A percentile compares a stretch with the other conserved stretches of the same genome.
Evolutionary conservation across 2,329 filamentous ascomycete genomes (phyloP).

Genomic region (Aspergillus fijiensis): DNA sequence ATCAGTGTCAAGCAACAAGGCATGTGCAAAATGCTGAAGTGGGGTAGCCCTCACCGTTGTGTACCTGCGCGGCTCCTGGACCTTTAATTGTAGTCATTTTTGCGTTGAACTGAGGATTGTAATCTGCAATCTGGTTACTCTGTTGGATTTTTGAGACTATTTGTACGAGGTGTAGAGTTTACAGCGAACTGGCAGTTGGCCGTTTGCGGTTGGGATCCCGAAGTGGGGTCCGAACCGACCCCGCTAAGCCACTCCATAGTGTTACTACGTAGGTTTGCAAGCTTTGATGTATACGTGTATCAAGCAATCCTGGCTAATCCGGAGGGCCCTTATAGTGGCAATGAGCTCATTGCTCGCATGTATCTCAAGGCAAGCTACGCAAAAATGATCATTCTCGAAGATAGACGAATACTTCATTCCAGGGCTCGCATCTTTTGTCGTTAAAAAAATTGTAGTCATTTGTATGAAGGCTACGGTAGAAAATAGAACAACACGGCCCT

Average conservation of each 20-base stretch:
- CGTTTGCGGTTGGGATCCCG: not conserved
- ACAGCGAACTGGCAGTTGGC: no score
- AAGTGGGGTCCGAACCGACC: not conserved
- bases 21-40: not conserved
- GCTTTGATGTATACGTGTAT: no score
- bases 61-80: slow-evolving; percentile 57
- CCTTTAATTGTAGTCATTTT: slow-evolving; percentile 60
- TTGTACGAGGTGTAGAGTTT: not conserved
- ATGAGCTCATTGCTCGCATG: no score
- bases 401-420: not conserved
- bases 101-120: not conserved
- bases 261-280: not conserved
- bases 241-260: not conserved
- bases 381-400: not conserved
- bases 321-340: no score
- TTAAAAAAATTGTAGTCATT: not conserved
- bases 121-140: not conserved
- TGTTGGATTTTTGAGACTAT: not conserved
- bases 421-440: not conserved
- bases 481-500: not conserved
- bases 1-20: slow-evolving; percentile 12
- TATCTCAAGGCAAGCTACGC: not conserved
- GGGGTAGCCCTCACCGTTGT: slow-evolving; percentile 52
- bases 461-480: not conserved
- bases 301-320: no score